Conservation (phyloP, 257 asterid genomes). For the Salvia rosmarinus region DNA sequence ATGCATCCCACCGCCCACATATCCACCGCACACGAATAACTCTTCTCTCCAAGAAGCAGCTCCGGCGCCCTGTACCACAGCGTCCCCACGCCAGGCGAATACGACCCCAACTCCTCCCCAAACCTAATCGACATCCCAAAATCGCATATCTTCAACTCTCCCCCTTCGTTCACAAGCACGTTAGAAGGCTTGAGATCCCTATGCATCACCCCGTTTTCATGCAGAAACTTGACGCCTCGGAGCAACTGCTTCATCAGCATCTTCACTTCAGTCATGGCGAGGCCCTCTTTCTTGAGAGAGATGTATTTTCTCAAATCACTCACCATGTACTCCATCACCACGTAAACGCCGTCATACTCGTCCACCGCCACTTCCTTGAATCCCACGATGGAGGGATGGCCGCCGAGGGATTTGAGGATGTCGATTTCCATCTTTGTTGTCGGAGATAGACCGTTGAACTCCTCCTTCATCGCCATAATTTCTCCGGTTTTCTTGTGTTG, state of each 20-base stretch:
- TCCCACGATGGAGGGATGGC: not conserved
- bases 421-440: not conserved
- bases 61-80: no score
- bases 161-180: not conserved
- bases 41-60: no score
- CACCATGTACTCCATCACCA: not conserved
- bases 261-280: not conserved
- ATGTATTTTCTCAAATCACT: not conserved
- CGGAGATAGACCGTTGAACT: not conserved
- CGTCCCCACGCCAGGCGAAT: no score
- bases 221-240: not conserved
- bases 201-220: not conserved
- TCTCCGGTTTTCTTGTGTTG: not conserved
- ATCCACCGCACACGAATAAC: no score
- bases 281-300: not conserved
- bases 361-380: not conserved
- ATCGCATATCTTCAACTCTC: not conserved
- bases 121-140: no score
- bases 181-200: not conserved
- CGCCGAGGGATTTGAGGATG: not conserved
- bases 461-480: constrained; percentile 7
- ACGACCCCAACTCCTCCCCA: no score
- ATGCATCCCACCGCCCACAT: no score
- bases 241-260: constrained; percentile 4
- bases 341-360: not conserved